Evolutionary conservation across 2,329 filamentous ascomycete genomes (phyloP).

Genomic region (Monilinia laxa): DNA sequence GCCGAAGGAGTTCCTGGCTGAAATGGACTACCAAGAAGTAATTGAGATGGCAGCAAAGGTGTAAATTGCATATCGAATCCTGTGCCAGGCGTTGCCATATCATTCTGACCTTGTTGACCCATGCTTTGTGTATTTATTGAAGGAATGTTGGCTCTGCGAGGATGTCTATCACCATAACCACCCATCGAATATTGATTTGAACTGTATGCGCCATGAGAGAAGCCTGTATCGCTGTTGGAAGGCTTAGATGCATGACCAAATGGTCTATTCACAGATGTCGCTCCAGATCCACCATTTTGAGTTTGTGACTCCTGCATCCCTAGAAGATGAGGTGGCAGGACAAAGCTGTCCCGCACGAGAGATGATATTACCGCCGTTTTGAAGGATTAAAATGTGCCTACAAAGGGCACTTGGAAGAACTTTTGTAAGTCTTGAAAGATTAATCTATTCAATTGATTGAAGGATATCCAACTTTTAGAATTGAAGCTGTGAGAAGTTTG

Average conservation of each 20-base stretch:
- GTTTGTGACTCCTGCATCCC: slow-evolving; percentile 87
- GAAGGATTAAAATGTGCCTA: slow-evolving; percentile 54
- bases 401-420: slow-evolving; percentile 39
- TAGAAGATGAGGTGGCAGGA: slow-evolving; percentile 80
- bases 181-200: slow-evolving; percentile 71
- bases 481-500: slow-evolving; percentile 22
- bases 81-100: slow-evolving; percentile 83
- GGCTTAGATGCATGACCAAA: slow-evolving; percentile 74
- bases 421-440: slow-evolving; percentile 34
- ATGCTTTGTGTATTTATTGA: slow-evolving; percentile 84
- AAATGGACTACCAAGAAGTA: slow-evolving; percentile 93
- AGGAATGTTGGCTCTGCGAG: slow-evolving; percentile 81
- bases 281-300: slow-evolving; percentile 54
- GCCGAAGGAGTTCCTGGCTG: slow-evolving; percentile 89
- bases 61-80: slow-evolving; percentile 99
- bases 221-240: slow-evolving; percentile 80
- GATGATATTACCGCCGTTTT: slow-evolving; percentile 82
- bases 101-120: slow-evolving; percentile 54
- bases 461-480: slow-evolving; percentile 26
- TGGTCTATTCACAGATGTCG: slow-evolving; percentile 59
- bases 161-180: slow-evolving; percentile 84
- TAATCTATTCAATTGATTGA: slow-evolving; percentile 18
- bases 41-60: slow-evolving; percentile 87
- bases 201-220: slow-evolving; percentile 88
- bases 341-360: slow-evolving; percentile 76